Percentiles rank a stretch among this genome's conserved stretches.
Conservation (phyloP, 2,329 filamentous ascomycete species). For the Chaetothyriales sp. region DNA sequence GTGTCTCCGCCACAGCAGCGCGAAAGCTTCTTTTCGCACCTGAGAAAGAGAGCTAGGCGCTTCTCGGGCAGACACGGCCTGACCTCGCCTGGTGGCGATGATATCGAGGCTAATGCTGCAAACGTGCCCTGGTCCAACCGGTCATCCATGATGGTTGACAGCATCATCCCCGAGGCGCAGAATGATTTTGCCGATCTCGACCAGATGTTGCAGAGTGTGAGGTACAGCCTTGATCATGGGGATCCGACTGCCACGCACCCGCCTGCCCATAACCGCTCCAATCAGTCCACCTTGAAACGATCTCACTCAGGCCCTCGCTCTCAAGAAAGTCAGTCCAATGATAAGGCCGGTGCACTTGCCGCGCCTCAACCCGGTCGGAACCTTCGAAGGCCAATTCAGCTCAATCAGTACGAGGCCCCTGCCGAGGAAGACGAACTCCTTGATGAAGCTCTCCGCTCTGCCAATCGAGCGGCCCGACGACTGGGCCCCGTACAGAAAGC, state of each 20-base stretch:
- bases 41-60: conserved; percentile 81
- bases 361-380: conserved; percentile 66
- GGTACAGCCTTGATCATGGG: conserved; percentile 40
- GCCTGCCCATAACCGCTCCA: conserved; percentile 5
- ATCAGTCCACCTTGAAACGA: conserved; percentile 14
- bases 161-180: conserved; percentile 23
- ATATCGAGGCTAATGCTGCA: conserved; percentile 83
- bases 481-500: conserved; percentile 37
- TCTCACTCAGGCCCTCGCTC: conserved; percentile 16
- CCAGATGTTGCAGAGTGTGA: conserved; percentile 46
- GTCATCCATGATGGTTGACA: conserved; percentile 68
- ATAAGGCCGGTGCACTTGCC: conserved; percentile 28
- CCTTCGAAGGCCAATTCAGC: conserved; percentile 57
- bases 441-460: conserved; percentile 72
- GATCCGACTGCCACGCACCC: conserved; percentile 3
- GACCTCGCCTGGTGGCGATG: conserved; percentile 66
- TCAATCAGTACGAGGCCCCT: conserved; percentile 78
- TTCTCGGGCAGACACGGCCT: conserved; percentile 84
- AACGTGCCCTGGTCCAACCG: conserved; percentile 82
- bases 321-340: conserved; percentile 12
- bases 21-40: conserved; percentile 95
- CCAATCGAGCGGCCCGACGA: conserved; percentile 59
- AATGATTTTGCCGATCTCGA: conserved; percentile 48
- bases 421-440: conserved; percentile 94
- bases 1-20: conserved; percentile 70